Percentiles rank a stretch among this genome's conserved stretches.
phyloP scores from a whole-genome alignment of 129 eudicot genomes.

The Flaveria trinervia region DNA sequence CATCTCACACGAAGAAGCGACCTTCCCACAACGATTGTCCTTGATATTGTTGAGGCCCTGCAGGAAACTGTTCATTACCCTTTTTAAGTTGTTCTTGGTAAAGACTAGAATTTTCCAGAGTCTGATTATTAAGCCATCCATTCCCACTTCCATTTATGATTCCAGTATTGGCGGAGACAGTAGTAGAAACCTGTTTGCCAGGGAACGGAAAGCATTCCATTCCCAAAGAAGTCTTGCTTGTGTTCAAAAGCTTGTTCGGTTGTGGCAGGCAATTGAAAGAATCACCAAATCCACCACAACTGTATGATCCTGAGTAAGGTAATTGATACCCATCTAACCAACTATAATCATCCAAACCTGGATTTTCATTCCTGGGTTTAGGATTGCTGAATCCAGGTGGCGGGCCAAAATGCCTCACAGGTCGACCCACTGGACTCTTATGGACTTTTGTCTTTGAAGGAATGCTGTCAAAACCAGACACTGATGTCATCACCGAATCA shows the following conservation, averaged over 20 bases:
- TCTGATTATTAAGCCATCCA: slow-evolving; percentile 59
- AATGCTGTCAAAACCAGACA: slow-evolving; percentile 36
- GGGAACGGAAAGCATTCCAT: slow-evolving; percentile 84
- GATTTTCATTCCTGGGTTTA: slow-evolving; percentile 50
- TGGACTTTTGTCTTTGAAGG: slow-evolving; percentile 44
- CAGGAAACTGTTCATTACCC: slow-evolving; percentile 55
- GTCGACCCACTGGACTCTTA: slow-evolving; percentile 82
- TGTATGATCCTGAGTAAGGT: slow-evolving; percentile 45
- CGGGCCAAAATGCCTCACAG: slow-evolving; percentile 74
- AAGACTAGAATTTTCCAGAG: slow-evolving; percentile 44
- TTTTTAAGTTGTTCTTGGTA: slow-evolving; percentile 54
- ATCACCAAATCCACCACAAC: slow-evolving; percentile 46
- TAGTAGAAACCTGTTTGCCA: slow-evolving; percentile 72
- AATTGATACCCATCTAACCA: slow-evolving; percentile 88
- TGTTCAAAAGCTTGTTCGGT: slow-evolving; percentile 42
- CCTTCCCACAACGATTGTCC: slow-evolving; percentile 88
- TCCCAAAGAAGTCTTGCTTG: slow-evolving; percentile 51
- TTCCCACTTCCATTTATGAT: slow-evolving; percentile 24
- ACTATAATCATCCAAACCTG: slow-evolving; percentile 70
- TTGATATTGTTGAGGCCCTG: slow-evolving; percentile 67
- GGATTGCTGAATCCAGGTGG: slow-evolving; percentile 85
- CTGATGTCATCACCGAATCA: slow-evolving; percentile 54
- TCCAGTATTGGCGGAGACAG: slow-evolving; percentile 32
- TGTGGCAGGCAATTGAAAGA: slow-evolving; percentile 47
- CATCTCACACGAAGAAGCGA: slow-evolving; percentile 78